Evolutionary conservation across 2,329 filamentous ascomycete species (phyloP).

Genomic region (Diplodia mutila): DNA sequence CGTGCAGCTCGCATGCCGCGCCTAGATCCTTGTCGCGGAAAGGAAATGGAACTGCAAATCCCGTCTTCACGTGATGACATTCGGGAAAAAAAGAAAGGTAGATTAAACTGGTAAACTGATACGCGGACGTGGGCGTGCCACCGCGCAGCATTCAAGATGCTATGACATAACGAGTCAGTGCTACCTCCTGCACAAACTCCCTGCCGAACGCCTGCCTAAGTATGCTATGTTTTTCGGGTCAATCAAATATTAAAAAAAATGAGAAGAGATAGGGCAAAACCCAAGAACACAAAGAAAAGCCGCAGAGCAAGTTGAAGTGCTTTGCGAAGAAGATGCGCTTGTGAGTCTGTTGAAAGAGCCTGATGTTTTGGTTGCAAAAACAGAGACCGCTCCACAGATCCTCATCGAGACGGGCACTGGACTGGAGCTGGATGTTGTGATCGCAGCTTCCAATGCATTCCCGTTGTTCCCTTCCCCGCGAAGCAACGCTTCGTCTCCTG

Average conservation of each 20-base stretch:
- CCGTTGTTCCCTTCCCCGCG: constrained; percentile 23
- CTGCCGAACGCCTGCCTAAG: constrained; percentile 7
- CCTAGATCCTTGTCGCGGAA: neutral
- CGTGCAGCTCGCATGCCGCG: neutral
- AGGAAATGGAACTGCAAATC: neutral
- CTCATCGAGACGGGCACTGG: constrained; percentile 53
- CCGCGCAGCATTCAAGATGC: neutral
- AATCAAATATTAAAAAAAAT: neutral
- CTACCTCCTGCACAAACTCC: neutral
- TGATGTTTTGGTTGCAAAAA: constrained; percentile 86
- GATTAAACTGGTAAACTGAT: neutral
- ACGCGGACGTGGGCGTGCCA: constrained; percentile 20
- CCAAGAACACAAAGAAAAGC: constrained; percentile 45
- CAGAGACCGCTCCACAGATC: constrained; percentile 71
- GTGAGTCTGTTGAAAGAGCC: constrained; percentile 77
- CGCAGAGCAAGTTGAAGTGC: constrained; percentile 68
- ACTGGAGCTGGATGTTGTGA: constrained; percentile 71
- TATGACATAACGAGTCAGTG: neutral
- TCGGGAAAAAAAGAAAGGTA: neutral
- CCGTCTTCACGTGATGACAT: neutral
- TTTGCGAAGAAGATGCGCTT: constrained; percentile 60
- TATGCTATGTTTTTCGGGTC: neutral
- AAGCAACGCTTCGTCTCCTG: constrained; percentile 23
- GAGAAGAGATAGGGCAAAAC: neutral
- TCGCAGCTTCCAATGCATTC: constrained; percentile 54